Percentiles rank a stretch among this genome's conserved stretches.
phyloP scores from a whole-genome alignment of 208 protist genomes.

The Trypanosoma scelopori region DNA sequence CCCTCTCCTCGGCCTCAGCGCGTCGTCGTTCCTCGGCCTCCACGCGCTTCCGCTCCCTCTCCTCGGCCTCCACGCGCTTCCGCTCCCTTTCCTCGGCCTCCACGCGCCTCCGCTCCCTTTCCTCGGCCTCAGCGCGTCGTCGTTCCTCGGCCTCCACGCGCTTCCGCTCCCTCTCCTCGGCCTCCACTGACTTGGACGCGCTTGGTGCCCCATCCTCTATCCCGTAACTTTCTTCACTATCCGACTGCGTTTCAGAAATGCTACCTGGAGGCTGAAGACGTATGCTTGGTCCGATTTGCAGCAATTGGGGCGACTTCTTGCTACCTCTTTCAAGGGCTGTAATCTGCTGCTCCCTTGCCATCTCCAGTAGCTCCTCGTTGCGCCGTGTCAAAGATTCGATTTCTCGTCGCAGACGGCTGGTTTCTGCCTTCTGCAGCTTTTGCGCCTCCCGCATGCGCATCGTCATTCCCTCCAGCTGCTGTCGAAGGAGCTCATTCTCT shows the following conservation, averaged over 20 bases:
- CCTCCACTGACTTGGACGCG: too few relatives aligned
- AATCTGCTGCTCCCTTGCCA: conserved; percentile 77
- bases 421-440: conserved; percentile 65
- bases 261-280: not conserved
- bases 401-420: conserved; percentile 70
- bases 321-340: conserved; percentile 32
- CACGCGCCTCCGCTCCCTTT: conserved; percentile 12
- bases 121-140: conserved; percentile 19
- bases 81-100: conserved; percentile 15
- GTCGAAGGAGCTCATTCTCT: conserved; percentile 78
- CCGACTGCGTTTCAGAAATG: not conserved
- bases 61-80: conserved; percentile 1
- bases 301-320: conserved; percentile 7
- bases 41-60: conserved; percentile 13
- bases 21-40: conserved; percentile 17
- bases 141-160: conserved; percentile 20
- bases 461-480: conserved; percentile 80
- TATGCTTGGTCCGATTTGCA: conserved; percentile 9
- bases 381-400: conserved; percentile 81
- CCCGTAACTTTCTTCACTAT: conserved; percentile 9
- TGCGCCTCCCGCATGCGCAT: conserved; percentile 69
- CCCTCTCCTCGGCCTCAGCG: conserved; percentile 6
- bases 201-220: not conserved
- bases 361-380: conserved; percentile 77
- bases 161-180: conserved; percentile 7